Evolutionary conservation across 164 flowering plant genomes (phyloP), one percentile per base, ranked within the genome.

Genomic region (Platanus orientalis): DNA sequence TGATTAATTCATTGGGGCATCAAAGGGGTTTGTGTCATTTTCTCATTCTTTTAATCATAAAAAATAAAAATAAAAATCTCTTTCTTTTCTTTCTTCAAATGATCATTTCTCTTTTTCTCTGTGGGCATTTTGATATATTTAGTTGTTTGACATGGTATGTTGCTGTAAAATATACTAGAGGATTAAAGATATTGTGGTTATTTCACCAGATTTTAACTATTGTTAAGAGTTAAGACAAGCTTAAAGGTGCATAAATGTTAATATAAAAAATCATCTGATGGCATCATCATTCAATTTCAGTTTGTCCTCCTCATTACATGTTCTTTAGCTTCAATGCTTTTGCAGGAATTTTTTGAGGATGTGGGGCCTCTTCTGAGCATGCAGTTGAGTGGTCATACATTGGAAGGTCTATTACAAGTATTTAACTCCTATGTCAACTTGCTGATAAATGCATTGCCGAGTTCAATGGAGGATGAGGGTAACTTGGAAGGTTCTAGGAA

Each of bases 301-400:
- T 45, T 16, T 53, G 17, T 34, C 6, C 54, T 0, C 52, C 40
- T 29, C 7, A 45, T 39, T 32, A 21, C 34, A 60, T 51, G 32
- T 26, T 48, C 20, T n/a, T 57, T 14, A 26, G 23, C 12, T 20
- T 62, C 7, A 24, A 23, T 70, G 55, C 36, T 62, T 32, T 48
- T 77, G 54, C 68, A 92, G 97, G 98, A 95, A 52, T 88, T 95
- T 73, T 87, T 89, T 73, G 99, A 95, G 72, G 99, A 95, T 77
- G 93, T 92, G 13, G 92, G 97, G 54, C 90, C 98, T 20, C 89
- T 92, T 3, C 75, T 88, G 57, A 87, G 87, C 70, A 83, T 92
- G 90, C 97, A 90, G 69, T 72, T 95, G 68, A 92, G 89, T 54
- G 88, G 89, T 67, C 84, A 81, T 60, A 81, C 88, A 26, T 67